These are phyloP conservation scores for Glaciozyma martinii DNA, from an alignment of 768 basidiomycete species.

Conservation along the genomic window DNA sequence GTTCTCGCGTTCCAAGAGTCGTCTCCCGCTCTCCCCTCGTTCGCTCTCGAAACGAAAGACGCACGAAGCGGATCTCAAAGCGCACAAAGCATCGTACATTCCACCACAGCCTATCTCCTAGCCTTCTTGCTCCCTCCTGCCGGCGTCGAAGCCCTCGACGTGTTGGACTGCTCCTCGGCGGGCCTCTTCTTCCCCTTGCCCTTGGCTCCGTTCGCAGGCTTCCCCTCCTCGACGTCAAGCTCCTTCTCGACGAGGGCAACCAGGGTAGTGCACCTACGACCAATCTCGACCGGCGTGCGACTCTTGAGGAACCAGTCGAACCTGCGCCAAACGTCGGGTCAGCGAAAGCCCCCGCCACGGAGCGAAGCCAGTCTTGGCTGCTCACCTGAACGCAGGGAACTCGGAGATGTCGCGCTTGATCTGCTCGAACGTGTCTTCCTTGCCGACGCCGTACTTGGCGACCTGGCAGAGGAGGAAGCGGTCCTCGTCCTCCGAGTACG, in stretches of 20 bases:
- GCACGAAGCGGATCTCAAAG: too few species aligned
- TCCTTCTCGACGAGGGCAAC: constrained; percentile 89
- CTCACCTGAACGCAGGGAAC: constrained; percentile 82
- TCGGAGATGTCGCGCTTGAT: constrained; percentile 96
- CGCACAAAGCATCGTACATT: too few species aligned
- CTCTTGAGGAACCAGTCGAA: constrained; percentile 74
- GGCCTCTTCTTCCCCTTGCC: constrained; percentile 7
- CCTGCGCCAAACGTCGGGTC: too few species aligned
- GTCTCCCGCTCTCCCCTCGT: too few species aligned
- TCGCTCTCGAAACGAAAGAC: too few species aligned
- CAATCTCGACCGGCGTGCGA: constrained; percentile 74
- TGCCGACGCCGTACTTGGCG: constrained; percentile 78
- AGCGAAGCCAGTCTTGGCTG: neutral
- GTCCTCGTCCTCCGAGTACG: constrained; percentile 94
- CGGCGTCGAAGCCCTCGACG: constrained; percentile 12
- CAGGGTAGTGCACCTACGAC: constrained; percentile 76
- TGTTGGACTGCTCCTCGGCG: neutral
- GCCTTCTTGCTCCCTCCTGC: constrained; percentile 20
- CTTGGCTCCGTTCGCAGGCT: neutral
- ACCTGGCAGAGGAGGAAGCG: constrained; percentile 84
- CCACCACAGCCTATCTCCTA: too few species aligned
- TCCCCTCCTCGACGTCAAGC: constrained; percentile 57
- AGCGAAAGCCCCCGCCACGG: neutral
- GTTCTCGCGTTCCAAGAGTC: too few species aligned
- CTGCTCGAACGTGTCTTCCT: constrained; percentile 74